Percentiles rank a stretch among this genome's conserved stretches.
phyloP scores from a whole-genome alignment of 1,139 yeast species.

The Hansenula sp. region DNA sequence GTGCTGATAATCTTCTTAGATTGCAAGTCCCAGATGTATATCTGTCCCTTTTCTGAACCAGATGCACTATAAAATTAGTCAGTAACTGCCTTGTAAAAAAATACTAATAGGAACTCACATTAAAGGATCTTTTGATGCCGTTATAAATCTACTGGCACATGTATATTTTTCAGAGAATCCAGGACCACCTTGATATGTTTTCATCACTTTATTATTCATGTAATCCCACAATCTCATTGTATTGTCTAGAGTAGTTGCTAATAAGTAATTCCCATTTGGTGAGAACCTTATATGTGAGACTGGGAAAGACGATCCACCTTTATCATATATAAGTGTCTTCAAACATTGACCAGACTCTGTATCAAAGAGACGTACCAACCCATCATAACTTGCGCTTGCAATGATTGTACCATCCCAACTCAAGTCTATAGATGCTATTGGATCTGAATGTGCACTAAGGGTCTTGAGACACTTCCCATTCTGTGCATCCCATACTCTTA shows the following conservation, averaged over 20 bases:
- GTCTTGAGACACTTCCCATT: constrained; percentile 72
- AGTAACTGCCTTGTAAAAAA: not conserved
- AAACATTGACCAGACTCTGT: constrained; percentile 87
- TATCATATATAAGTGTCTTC: constrained; percentile 74
- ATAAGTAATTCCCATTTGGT: constrained; percentile 76
- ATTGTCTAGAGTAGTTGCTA: constrained; percentile 82
- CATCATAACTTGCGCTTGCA: constrained; percentile 88
- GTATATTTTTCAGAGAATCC: constrained; percentile 18
- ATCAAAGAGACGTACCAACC: constrained; percentile 82
- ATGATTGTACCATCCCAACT: constrained; percentile 79
- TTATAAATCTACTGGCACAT: constrained; percentile 17
- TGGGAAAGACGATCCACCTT: constrained; percentile 70
- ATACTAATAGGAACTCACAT: constrained; percentile 4
- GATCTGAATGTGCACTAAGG: constrained; percentile 90
- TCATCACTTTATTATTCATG: constrained; percentile 70
- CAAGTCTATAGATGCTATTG: constrained; percentile 71
- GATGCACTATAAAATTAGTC: constrained; percentile 45
- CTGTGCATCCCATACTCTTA: constrained; percentile 82
- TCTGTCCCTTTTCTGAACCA: constrained; percentile 60
- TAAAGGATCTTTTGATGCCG: constrained; percentile 10
- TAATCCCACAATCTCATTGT: constrained; percentile 77
- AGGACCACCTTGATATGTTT: constrained; percentile 45
- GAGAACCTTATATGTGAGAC: constrained; percentile 69
- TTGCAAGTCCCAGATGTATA: constrained; percentile 75
- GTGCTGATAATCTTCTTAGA: constrained; percentile 46